Evolutionary conservation across 371 early-diverging fungal species (phyloP), one percentile per base, ranked within the genome.

Genomic region (Smittium mucronatum): DNA sequence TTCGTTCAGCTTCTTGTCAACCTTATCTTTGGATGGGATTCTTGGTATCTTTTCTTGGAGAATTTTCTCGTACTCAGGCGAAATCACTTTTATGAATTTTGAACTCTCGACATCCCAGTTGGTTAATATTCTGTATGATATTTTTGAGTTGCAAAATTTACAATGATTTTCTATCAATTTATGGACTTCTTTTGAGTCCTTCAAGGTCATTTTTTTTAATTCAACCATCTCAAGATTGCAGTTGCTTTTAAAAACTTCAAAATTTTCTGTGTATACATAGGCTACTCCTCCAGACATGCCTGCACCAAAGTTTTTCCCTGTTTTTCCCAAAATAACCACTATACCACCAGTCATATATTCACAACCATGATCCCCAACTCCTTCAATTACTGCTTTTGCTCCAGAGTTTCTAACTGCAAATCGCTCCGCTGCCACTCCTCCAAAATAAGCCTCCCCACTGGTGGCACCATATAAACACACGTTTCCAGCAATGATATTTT

Each of bases 331-430:
- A 59, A 94, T 85, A 57, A 95, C 83, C 34, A 88, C 89, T 26
- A 90, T 84, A 57, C 94, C 95, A 36, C 93, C 95, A 17, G 95
- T 95, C 95, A 95, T 95, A 84, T 97, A 97, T 82, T 97, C 98
- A 81, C 95, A 95, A 63, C 96, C 98, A 77, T 97, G 98, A 80
- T 97, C 98, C 70, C 98, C 96, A 8, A 91, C 88, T 71, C 98
- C 98, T 82, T 97, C 98, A 68, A 93, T 90, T 2, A 97, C 95
- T 47, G 95, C 94, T 64, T 78, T 79, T 25, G 96, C 98, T 70
- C 98, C 98, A 5, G 94, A 94, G 82, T 97, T 97, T 77, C 98
- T 89, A 65, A 97, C 96, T 70, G 92, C 89, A 85, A 97, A 97
- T 75, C 98, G 89, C 80, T 97, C 98, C 26, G 95, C 95, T 63